Evolutionary conservation across 805 yeast genomes (phyloP).

Genomic region (Metschnikowia baotianmanensis): DNA sequence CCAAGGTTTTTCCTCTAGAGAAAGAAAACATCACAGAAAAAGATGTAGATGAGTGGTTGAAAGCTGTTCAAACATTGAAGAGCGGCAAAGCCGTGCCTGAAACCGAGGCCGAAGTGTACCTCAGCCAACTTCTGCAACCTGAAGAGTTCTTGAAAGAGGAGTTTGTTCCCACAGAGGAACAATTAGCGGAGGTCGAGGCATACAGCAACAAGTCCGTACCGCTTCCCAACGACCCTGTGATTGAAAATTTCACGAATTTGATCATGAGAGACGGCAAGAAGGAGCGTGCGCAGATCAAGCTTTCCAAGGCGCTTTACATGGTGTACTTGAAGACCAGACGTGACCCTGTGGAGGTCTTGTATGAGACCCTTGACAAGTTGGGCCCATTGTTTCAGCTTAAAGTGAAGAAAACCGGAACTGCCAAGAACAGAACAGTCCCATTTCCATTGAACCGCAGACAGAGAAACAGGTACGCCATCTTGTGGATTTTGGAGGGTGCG

Average conservation of each 20-base stretch:
- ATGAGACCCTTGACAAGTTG: constrained; percentile 71
- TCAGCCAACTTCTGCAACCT: constrained; percentile 38
- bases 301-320: constrained; percentile 77
- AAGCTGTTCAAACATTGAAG: constrained; percentile 41
- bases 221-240: constrained; percentile 59
- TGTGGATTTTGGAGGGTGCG: constrained; percentile 87
- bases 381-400: constrained; percentile 82
- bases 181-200: constrained; percentile 52
- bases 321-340: constrained; percentile 67
- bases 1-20: constrained; percentile 39
- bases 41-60: constrained; percentile 48
- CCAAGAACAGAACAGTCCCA: constrained; percentile 79
- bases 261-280: constrained; percentile 93
- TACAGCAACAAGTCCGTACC: constrained; percentile 59
- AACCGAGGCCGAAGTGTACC: constrained; percentile 36
- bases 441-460: constrained; percentile 79
- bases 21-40: constrained; percentile 36
- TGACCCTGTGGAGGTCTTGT: constrained; percentile 78
- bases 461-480: constrained; percentile 81
- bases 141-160: constrained; percentile 31
- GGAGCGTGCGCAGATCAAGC: constrained; percentile 67
- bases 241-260: constrained; percentile 76
- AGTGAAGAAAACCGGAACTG: constrained; percentile 79
- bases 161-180: constrained; percentile 64
- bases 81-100: constrained; percentile 32